Conservation (phyloP, 768 basidiomycete species). For the Suillus alpinus region DNA sequence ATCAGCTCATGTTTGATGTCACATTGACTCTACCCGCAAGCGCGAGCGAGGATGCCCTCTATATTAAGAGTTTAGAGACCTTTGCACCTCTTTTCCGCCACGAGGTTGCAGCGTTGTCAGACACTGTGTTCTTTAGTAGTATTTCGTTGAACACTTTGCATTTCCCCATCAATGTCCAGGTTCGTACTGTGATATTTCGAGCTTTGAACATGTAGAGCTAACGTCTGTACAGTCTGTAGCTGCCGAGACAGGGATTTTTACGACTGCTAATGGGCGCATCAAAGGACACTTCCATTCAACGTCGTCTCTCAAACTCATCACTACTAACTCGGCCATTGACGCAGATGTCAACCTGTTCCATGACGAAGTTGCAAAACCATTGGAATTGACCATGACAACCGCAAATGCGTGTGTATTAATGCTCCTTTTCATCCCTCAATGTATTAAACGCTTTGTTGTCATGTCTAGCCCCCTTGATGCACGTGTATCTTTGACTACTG, state of each 20-base stretch:
- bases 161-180: constrained; percentile 24
- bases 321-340: constrained; percentile 34
- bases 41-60: constrained; percentile 11
- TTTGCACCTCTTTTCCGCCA: constrained; percentile 29
- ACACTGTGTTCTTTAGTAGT: constrained; percentile 24
- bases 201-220: background rate
- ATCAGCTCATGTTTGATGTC: constrained; percentile 27
- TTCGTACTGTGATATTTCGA: constrained; percentile 12
- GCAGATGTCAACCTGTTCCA: constrained; percentile 22
- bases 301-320: constrained; percentile 24
- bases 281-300: constrained; percentile 36
- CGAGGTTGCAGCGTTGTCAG: constrained; percentile 25
- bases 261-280: constrained; percentile 34
- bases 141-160: constrained; percentile 24
- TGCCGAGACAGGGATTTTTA: constrained; percentile 17
- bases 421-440: background rate
- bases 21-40: constrained; percentile 28
- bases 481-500: constrained; percentile 8
- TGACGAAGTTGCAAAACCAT: background rate
- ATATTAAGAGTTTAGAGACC: constrained; percentile 27
- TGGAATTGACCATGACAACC: background rate
- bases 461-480: constrained; percentile 18
- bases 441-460: background rate
- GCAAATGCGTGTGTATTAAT: background rate
- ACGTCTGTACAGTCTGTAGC: constrained; percentile 29